phyloP scores from a whole-genome alignment of 495 filamentous ascomycete species.

The Aspergillus bridgeri region DNA sequence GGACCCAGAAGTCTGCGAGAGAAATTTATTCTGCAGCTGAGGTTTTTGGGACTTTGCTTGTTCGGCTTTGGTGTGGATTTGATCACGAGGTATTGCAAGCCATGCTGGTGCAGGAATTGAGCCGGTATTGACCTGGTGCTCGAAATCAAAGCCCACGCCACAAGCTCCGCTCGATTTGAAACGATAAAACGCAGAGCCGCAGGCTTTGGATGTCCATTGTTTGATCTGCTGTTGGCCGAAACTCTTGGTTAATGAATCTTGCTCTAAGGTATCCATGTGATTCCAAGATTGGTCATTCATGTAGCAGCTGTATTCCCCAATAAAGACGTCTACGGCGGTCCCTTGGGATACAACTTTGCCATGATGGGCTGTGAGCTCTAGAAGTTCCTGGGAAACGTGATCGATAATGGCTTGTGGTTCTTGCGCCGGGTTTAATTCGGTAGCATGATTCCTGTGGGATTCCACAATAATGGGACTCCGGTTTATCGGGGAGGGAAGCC shows the following conservation, averaged over 20 bases:
- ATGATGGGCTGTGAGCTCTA: slow-evolving; percentile 20
- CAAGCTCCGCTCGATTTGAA: slow-evolving; percentile 51
- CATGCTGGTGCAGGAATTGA: slow-evolving; percentile 35
- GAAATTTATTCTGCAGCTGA: slow-evolving; percentile 23
- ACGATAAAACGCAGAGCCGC: slow-evolving; percentile 53
- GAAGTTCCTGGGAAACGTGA: slow-evolving; percentile 21
- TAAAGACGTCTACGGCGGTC: slow-evolving; percentile 43
- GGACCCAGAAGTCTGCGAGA: slow-evolving; percentile 36
- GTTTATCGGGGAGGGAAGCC: slow-evolving; percentile 3
- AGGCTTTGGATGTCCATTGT: slow-evolving; percentile 40
- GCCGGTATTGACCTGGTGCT: slow-evolving; percentile 36
- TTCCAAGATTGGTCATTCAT: slow-evolving; percentile 44
- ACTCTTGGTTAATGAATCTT: slow-evolving; percentile 28
- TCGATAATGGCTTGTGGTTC: slow-evolving; percentile 46
- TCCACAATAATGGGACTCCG: slow-evolving; percentile 51
- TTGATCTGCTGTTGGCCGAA: slow-evolving; percentile 47
- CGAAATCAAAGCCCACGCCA: slow-evolving; percentile 55
- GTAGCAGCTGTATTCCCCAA: slow-evolving; percentile 55
- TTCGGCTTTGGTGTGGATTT: slow-evolving; percentile 27
- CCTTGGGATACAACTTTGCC: slow-evolving; percentile 39
- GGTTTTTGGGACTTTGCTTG: slow-evolving; percentile 29
- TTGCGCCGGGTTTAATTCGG: slow-evolving; percentile 39
- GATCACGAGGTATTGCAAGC: slow-evolving; percentile 26
- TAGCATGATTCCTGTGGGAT: slow-evolving; percentile 54
- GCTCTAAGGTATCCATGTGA: slow-evolving; percentile 23